Base-by-base conservation (phyloP, 495 filamentous ascomycete species). In the Neurospora hispaniola region DNA sequence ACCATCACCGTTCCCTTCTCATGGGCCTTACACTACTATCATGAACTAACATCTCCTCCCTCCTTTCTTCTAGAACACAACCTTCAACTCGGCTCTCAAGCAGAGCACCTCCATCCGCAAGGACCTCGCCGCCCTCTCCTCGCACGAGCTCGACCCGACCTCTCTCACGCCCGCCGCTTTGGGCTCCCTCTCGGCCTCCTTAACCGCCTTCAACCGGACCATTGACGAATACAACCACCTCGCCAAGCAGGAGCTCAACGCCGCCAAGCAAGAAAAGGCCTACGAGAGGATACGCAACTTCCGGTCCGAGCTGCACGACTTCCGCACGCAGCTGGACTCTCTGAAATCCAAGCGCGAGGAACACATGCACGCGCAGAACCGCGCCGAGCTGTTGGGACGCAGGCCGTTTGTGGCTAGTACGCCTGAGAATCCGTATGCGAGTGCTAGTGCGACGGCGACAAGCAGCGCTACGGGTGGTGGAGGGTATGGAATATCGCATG, bases 71-170 rank as follows among this genome's bases (percentile, higher is more conserved):
- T 71, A 88, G 95, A 97, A 97, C 81, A 93, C 93, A 18, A 88
- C 95, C 74, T 98, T 97, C 88, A 98, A 98, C 82, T 95, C 94
- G 20, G 95, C 96, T 41, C 88, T 97, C 40, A 96, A 97, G 83
- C 95, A 98, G 85, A 92, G 91, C 66, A 94, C 92, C 72, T 87
- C 93, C 8, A 91, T 97, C 79, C 93, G 94, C 75, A 90, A 89
- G 74, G 94, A 97, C 81, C 90, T 98, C 70, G 89, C 92, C 75
- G 83, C 82, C 76, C 92, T 97, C 76, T 81, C 91, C 69, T 87
- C 90, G 74, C 86, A 88, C 12, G 87, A 88, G 12, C 78, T 84
- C 35, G 86, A 86, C 71, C 86, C 91, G 12, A 88, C 89, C 69
- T 43, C 71, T 27, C 40, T 76, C 12, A 82, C 83, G 5, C 81